Evolutionary conservation across 306 rosid species (phyloP).

Genomic region (Spatholobus suberectus): DNA sequence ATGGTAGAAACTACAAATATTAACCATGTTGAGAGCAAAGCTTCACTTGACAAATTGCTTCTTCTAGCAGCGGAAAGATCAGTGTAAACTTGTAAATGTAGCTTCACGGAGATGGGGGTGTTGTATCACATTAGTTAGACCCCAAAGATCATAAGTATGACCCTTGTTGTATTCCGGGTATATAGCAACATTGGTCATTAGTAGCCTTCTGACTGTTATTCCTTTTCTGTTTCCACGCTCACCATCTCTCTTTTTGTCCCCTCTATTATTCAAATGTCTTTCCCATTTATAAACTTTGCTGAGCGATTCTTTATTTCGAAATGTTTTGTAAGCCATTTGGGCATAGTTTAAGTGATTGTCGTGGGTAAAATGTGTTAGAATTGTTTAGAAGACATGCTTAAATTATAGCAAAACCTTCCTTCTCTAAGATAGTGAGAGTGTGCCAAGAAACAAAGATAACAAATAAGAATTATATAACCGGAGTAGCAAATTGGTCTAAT

Average conservation of each 20-base stretch:
- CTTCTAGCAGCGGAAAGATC: neutral
- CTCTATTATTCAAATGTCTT: neutral
- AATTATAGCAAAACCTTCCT: neutral
- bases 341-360: too few species aligned
- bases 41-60: slow-evolving; percentile 10
- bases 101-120: slow-evolving; percentile 10
- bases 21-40: slow-evolving; percentile 21
- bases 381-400: neutral
- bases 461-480: neutral
- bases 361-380: neutral
- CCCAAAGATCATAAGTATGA: neutral
- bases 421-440: neutral
- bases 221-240: slow-evolving; percentile 8
- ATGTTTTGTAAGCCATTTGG: neutral
- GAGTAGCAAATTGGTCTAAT: neutral
- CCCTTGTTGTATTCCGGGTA: slow-evolving; percentile 27
- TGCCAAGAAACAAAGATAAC: neutral
- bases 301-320: slow-evolving; percentile 2
- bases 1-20: slow-evolving; percentile 23
- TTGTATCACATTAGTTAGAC: slow-evolving; percentile 36
- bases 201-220: slow-evolving; percentile 17
- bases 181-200: slow-evolving; percentile 27
- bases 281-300: neutral
- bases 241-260: neutral
- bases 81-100: slow-evolving; percentile 38